A percentile compares a stretch with the other conserved stretches of the same genome.
Conservation (phyloP, 164 flowering plant genomes). For the Paratinospora sagittata region DNA sequence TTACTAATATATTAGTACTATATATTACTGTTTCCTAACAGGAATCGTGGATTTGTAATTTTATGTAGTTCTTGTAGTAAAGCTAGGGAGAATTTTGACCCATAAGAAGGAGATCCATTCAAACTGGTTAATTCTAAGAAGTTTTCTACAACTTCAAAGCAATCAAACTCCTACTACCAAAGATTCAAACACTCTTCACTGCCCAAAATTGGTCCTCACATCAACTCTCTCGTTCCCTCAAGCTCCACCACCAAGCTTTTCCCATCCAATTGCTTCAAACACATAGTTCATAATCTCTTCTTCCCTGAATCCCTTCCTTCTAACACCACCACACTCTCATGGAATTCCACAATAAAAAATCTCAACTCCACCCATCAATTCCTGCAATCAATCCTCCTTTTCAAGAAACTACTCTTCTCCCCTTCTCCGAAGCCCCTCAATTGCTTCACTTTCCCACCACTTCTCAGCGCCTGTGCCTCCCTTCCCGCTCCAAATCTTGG, state of each 20-base stretch:
- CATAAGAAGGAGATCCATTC: too few relatives aligned
- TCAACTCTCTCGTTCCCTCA: neutral
- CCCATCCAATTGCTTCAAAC: neutral
- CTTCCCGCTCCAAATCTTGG: conserved; percentile 14
- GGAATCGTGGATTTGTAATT: too few relatives aligned
- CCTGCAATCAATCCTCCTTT: conserved; percentile 12
- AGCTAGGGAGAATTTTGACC: too few relatives aligned
- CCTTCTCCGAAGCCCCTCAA: conserved; percentile 15
- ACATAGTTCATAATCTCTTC: conserved; percentile 4
- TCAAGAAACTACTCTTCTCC: conserved; percentile 27
- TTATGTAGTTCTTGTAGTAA: too few relatives aligned
- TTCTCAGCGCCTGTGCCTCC: conserved; percentile 22
- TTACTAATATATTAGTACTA: too few relatives aligned
- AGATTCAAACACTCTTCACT: neutral
- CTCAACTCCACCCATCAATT: conserved; percentile 13
- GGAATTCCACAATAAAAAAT: conserved; percentile 19
- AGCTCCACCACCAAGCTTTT: neutral
- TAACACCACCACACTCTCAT: conserved; percentile 10
- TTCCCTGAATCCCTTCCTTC: neutral
- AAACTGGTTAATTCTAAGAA: too few relatives aligned
- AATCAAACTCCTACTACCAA: too few relatives aligned
- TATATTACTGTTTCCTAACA: too few relatives aligned
- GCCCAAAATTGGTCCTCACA: conserved; percentile 7
- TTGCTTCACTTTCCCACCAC: conserved; percentile 19
- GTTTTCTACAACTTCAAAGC: too few relatives aligned